Evolutionary conservation across 805 yeast species (phyloP).

Genomic region (Ogataea glucozyma): DNA sequence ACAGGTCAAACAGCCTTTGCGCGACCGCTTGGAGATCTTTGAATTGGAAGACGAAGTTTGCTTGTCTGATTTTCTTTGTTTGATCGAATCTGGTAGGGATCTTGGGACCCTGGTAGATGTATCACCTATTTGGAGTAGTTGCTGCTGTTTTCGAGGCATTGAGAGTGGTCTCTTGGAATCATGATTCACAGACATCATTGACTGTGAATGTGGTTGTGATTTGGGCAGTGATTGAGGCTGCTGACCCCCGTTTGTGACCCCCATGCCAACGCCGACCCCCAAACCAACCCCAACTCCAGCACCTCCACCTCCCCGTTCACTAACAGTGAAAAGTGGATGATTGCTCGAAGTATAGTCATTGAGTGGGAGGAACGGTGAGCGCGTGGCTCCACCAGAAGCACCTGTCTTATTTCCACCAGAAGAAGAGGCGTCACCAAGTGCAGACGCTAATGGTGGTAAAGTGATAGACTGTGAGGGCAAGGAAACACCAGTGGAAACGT

Average conservation of each 20-base stretch:
- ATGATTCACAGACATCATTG: too few species aligned
- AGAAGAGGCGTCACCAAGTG: slow-evolving; percentile 2
- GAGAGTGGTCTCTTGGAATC: slow-evolving; percentile 1
- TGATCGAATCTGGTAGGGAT: slow-evolving; percentile 17
- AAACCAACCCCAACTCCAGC: too few species aligned
- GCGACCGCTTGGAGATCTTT: slow-evolving; percentile 27
- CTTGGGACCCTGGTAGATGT: slow-evolving; percentile 14
- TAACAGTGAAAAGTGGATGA: slow-evolving; percentile 1
- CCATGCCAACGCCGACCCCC: too few species aligned
- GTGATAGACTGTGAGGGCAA: slow-evolving; percentile 7
- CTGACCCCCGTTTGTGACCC: too few species aligned
- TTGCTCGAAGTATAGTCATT: slow-evolving; percentile 11
- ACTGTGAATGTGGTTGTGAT: too few species aligned
- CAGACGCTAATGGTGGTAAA: slow-evolving; percentile 16
- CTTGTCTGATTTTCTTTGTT: slow-evolving; percentile 4
- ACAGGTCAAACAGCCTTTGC: slow-evolving; percentile 40
- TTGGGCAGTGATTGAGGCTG: too few species aligned
- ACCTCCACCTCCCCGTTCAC: slow-evolving; percentile 6
- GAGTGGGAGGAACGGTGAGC: slow-evolving; percentile 1
- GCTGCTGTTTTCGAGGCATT: slow-evolving; percentile 7
- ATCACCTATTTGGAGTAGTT: neutral
- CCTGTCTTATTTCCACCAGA: neutral
- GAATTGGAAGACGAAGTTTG: neutral
- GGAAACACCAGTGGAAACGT: neutral
- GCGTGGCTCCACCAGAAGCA: too few species aligned